phyloP scores from a whole-genome alignment of 805 yeast species.

The Isabelozyma rhagii region DNA sequence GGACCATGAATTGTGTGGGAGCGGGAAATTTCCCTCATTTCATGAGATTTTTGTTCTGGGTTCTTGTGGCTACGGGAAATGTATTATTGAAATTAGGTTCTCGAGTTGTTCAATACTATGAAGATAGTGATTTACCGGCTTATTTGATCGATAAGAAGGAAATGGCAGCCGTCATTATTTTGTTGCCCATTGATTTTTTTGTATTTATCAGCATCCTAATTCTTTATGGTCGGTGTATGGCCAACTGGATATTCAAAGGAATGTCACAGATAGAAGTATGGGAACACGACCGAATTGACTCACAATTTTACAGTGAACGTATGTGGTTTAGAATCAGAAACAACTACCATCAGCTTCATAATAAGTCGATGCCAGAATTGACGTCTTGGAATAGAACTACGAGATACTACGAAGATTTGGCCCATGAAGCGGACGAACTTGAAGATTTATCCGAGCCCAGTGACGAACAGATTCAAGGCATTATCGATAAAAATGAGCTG shows the following conservation, averaged over 20 bases:
- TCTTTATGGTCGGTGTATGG: slow-evolving; percentile 59
- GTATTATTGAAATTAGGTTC: slow-evolving; percentile 41
- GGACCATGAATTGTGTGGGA: slow-evolving; percentile 93
- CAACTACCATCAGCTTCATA: slow-evolving; percentile 42
- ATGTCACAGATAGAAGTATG: slow-evolving; percentile 89
- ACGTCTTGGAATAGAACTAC: slow-evolving; percentile 43
- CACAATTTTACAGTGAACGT: slow-evolving; percentile 54
- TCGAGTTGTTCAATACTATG: slow-evolving; percentile 44
- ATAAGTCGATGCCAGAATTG: slow-evolving; percentile 40
- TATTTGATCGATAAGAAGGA: slow-evolving; percentile 53
- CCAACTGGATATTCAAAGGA: slow-evolving; percentile 56
- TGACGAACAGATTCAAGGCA: background rate
- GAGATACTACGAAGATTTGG: slow-evolving; percentile 11
- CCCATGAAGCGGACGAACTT: slow-evolving; percentile 3
- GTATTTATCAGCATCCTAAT: slow-evolving; percentile 59
- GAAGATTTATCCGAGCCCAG: slow-evolving; percentile 2
- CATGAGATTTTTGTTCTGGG: slow-evolving; percentile 70
- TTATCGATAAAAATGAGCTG: slow-evolving; percentile 1
- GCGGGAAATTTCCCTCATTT: slow-evolving; percentile 75
- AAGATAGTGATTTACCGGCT: slow-evolving; percentile 49
- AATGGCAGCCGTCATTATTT: slow-evolving; percentile 50
- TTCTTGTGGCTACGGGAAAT: slow-evolving; percentile 47
- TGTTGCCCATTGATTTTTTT: slow-evolving; percentile 55
- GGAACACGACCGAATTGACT: slow-evolving; percentile 82
- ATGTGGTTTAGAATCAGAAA: slow-evolving; percentile 49